Evolutionary conservation across 305 asterid species (phyloP), one percentile per base, ranked within the genome.

Genomic region (Fraxinus baroniana): DNA sequence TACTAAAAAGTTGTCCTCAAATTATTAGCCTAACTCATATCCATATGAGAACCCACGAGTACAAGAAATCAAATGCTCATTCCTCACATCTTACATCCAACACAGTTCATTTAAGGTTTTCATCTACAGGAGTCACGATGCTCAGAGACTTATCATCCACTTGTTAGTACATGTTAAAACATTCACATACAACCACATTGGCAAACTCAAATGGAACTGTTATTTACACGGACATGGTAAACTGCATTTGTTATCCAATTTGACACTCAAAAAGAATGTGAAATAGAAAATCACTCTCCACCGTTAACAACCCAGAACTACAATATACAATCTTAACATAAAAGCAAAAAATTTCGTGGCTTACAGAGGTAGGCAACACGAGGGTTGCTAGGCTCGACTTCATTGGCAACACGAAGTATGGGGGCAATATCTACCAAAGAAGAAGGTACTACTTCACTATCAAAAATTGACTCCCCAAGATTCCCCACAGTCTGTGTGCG

Each of bases 361-460:
- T 92, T 90, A 95, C 98, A 95, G 35, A 95, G 93, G 87, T 95
- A 95, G 30, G 99, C 97, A 35, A 96, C 99, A 55, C 99, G 97
- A 74, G 99, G 97, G 82, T 96, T 94, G 95, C 94, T 92, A n/a
- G 94, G 94, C 92, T 96, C 99, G 72, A 96, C 98, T 90, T 96
- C 99, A 91, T 96, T 96, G 81, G 99, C 99, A 81, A 96, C 99
- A 86, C 99, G 99, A 81, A 96, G 98, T 90, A 96, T 94, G 46
- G 99, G 98, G 55, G 99, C 99, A 60, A 96, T 94, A 88, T 96
- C 98, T 83, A 89, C 98, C 70, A 96, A 87, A 68, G 99, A 96
- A 4, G 99, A 96, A 17, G 99, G 99, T 86, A 96, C 97, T 80
- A 96, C 99, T 89, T 96, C 98, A 87, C 99, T 96, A 83, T 96